Conservation (phyloP, 1,284 basidiomycete species). For the Erythrobasidium hasegawianum region DNA sequence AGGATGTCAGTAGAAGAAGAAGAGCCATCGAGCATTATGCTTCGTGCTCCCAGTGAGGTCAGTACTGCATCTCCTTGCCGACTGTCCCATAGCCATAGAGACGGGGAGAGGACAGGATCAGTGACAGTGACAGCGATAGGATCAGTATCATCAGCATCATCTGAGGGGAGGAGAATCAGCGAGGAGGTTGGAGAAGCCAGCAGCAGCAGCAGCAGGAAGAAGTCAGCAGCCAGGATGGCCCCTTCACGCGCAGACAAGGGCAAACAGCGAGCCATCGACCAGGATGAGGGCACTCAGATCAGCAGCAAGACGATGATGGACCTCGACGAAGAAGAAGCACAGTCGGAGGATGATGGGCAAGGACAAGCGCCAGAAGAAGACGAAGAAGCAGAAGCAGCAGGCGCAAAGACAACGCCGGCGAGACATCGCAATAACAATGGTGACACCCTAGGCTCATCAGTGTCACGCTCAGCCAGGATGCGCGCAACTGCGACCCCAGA, state of each 20-base stretch:
- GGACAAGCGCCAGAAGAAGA: too few relatives aligned
- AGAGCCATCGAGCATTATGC: too few relatives aligned
- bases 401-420: too few relatives aligned
- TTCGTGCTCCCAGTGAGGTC: too few relatives aligned
- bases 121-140: too few relatives aligned
- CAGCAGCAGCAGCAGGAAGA: neutral
- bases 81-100: too few relatives aligned
- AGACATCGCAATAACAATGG: too few relatives aligned
- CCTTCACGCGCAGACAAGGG: neutral
- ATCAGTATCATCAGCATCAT: too few relatives aligned
- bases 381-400: too few relatives aligned
- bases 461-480: constrained; percentile 12
- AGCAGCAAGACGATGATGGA: neutral
- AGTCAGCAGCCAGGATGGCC: neutral
- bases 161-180: neutral
- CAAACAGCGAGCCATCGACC: constrained; percentile 8
- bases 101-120: too few relatives aligned
- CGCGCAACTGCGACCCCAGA: constrained; percentile 10
- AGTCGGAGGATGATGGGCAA: neutral
- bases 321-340: neutral
- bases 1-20: too few relatives aligned
- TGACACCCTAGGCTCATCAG: neutral
- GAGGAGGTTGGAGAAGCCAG: neutral
- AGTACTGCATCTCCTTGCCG: too few relatives aligned
- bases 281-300: neutral